Evolutionary conservation across 75 land plant genomes (phyloP), one percentile per base, ranked within the genome.

Genomic region (Azolla pinnata): DNA sequence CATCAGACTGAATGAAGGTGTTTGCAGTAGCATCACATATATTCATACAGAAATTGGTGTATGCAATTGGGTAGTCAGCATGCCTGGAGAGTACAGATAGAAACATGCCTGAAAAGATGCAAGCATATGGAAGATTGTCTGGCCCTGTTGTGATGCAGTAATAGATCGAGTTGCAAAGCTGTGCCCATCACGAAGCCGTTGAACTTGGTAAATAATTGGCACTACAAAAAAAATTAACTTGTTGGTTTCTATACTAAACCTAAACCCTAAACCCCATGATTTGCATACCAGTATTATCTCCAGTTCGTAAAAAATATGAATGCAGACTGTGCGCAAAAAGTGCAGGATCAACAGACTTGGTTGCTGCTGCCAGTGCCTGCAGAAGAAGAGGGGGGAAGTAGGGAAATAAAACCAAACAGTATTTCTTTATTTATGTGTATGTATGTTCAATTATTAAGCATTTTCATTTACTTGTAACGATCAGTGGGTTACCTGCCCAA

Each of bases 341-440:
- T 18, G 78, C 70, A 47, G 80, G 88, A 75, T 95, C 97, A 62
- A 95, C 88, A 51, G 91, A 83, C 65, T 90, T 95, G 52, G 80
- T 83, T 60, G 99, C 99, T 57, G 99, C 99, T 53, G 97, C 91
- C 48, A 95, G 66, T 56, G 97, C 99, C 99, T 95, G 81, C 63
- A 51, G 35, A 21, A 31, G 42, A n/a, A n/a, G n/a, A n/a, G n/a
- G n/a, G n/a, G n/a, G n/a, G n/a, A n/a, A n/a, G n/a, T n/a, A n/a
- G n/a, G n/a, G n/a, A n/a, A n/a, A n/a, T n/a, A n/a, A n/a, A n/a
- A n/a, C n/a, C n/a, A n/a, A n/a, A n/a, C 40, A 5, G 40, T 35
- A 35, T 5, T 35, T 12, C 40, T 35, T 35, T 35, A 35, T 12
- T 35, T 35, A n/a, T n/a, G n/a, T n/a, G 40, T 5, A 5, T 5